phyloP scores from a whole-genome alignment of 768 basidiomycete genomes.

The Tephrocybe sp. region DNA sequence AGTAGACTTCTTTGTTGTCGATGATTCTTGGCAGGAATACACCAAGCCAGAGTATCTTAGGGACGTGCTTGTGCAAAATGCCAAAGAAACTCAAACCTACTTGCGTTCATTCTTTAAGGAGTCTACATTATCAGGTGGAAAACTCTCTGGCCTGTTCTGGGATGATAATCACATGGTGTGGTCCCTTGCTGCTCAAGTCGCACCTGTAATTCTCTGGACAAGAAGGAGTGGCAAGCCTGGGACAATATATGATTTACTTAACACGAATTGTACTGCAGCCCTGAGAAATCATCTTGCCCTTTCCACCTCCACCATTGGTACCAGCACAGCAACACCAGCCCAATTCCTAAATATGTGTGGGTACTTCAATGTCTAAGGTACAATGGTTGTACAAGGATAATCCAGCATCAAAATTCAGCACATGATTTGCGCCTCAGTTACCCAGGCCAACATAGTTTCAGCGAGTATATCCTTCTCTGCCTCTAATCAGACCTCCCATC shows the following conservation, averaged over 20 bases:
- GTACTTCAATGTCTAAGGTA: neutral
- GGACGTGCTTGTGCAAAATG: neutral
- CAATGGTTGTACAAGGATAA: neutral
- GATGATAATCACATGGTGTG: neutral
- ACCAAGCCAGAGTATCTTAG: neutral
- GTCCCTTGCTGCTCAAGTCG: neutral
- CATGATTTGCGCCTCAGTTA: constrained; percentile 1
- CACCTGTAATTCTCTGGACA: too few relatives aligned
- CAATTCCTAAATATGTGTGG: neutral
- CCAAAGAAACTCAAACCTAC: neutral
- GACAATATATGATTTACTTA: neutral
- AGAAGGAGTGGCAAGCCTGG: too few relatives aligned
- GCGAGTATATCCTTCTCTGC: neutral
- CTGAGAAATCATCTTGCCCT: neutral
- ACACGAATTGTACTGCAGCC: neutral
- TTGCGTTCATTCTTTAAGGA: neutral
- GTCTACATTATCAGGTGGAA: neutral
- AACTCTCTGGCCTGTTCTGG: neutral
- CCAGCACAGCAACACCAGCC: too few relatives aligned
- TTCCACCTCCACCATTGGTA: neutral
- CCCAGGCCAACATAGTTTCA: constrained; percentile 5
- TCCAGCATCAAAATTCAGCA: neutral
- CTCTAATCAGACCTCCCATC: neutral
- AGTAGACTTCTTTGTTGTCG: neutral
- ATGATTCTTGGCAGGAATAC: neutral